Evolutionary conservation across 192 early-diverging fungal species (phyloP).

Genomic region (Neocallimastix lanati): DNA sequence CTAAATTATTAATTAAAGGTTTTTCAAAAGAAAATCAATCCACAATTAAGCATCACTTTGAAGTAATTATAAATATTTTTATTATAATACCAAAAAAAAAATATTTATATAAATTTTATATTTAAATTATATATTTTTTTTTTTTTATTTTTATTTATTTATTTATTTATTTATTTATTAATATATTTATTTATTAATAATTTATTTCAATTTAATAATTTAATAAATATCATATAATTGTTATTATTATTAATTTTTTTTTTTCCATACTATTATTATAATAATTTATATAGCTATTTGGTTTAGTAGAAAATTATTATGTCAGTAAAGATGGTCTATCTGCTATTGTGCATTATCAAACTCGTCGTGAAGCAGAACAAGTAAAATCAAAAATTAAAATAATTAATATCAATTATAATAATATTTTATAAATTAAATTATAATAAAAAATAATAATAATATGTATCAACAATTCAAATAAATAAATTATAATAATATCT

Average conservation of each 20-base stretch:
- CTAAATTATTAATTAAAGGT: conserved; percentile 43
- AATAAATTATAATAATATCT: too few species aligned
- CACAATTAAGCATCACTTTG: conserved; percentile 37
- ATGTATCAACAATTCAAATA: too few species aligned
- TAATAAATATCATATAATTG: too few species aligned
- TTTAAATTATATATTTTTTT: conserved; percentile 1
- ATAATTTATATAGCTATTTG: too few species aligned
- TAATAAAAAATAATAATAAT: too few species aligned
- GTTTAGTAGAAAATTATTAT: conserved; percentile 20
- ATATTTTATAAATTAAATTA: too few species aligned
- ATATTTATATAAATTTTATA: conserved; percentile 1
- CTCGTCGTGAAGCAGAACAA: conserved; percentile 32
- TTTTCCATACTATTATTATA: too few species aligned
- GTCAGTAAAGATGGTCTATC: conserved; percentile 15
- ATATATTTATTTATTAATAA: background rate
- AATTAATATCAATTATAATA: too few species aligned
- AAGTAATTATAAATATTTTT: conserved; percentile 20
- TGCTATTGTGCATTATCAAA: conserved; percentile 30
- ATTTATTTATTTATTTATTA: background rate
- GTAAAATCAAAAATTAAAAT: conserved; percentile 5
- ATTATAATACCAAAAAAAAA: background rate
- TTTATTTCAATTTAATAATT: too few species aligned
- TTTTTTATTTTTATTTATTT: background rate
- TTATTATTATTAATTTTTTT: too few species aligned
- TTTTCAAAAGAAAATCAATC: conserved; percentile 17